Evolutionary conservation across 2,329 filamentous ascomycete species (phyloP).

Genomic region (Fusarium denticulatum): DNA sequence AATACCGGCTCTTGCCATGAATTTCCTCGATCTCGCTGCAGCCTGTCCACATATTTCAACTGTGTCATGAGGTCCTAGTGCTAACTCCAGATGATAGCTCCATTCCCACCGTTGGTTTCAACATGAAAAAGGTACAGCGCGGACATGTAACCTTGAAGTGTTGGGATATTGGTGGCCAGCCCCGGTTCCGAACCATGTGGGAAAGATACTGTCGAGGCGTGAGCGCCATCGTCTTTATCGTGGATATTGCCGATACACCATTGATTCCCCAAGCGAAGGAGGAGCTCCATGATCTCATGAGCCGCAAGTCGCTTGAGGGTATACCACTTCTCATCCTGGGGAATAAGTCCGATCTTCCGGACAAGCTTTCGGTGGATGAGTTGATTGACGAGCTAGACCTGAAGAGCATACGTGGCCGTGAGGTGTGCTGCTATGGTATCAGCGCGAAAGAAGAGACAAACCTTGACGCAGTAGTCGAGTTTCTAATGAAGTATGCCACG

Average conservation of each 20-base stretch:
- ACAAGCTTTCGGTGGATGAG: conserved; percentile 92
- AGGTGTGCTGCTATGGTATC: conserved; percentile 98
- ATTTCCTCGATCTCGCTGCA: conserved; percentile 2
- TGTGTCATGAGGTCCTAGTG: conserved; percentile 27
- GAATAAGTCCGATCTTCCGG: conserved; percentile 95
- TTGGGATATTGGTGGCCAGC: conserved; percentile 98
- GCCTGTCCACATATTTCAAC: background rate
- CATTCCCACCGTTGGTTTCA: conserved; percentile 98
- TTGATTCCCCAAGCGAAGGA: conserved; percentile 87
- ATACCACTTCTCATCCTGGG: conserved; percentile 95
- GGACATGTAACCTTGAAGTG: conserved; percentile 99
- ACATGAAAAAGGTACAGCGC: conserved; percentile 98
- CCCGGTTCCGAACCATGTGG: conserved; percentile 98
- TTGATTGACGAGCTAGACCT: conserved; percentile 92
- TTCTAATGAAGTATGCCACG: conserved; percentile 90
- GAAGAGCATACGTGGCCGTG: conserved; percentile 87
- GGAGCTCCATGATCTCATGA: conserved; percentile 89
- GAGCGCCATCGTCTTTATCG: conserved; percentile 98
- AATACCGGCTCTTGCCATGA: conserved; percentile 22
- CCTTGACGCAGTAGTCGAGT: conserved; percentile 94
- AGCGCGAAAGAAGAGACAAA: conserved; percentile 99
- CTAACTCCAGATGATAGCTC: conserved; percentile 72
- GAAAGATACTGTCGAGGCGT: conserved; percentile 98
- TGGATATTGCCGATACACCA: conserved; percentile 89
- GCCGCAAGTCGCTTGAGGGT: conserved; percentile 83